Percentiles rank a stretch among this genome's conserved stretches.
phyloP scores from a whole-genome alignment of 2,329 filamentous ascomycete species.

The Aureobasidium uvarum region DNA sequence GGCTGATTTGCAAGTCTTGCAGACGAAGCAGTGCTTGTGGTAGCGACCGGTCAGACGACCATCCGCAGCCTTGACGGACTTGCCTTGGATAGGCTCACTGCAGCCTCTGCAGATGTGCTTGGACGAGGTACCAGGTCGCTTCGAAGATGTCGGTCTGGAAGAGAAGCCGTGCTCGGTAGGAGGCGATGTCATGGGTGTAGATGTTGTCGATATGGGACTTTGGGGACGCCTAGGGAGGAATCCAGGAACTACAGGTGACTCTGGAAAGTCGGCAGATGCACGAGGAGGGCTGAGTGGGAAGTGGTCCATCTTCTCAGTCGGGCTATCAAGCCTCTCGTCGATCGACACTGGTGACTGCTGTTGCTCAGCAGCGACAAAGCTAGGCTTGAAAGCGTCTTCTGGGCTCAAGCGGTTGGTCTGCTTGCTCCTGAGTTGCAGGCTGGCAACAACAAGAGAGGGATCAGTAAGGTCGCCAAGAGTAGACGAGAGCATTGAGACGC shows the following conservation, averaged over 20 bases:
- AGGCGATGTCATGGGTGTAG: conserved; percentile 9
- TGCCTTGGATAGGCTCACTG: conserved; percentile 72
- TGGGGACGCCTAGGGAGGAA: conserved; percentile 25
- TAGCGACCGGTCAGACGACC: conserved; percentile 89
- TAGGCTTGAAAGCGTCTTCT: conserved; percentile 21
- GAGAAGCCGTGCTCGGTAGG: conserved; percentile 18
- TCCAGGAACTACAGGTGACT: conserved; percentile 39
- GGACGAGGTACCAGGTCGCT: conserved; percentile 23
- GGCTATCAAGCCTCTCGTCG: conserved; percentile 11
- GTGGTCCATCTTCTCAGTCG: conserved; percentile 3
- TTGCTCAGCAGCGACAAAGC: conserved; percentile 5
- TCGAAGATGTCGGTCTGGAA: not conserved
- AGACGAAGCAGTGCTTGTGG: conserved; percentile 93
- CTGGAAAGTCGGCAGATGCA: conserved; percentile 26
- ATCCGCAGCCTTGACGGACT: conserved; percentile 91
- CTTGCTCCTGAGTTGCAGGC: conserved; percentile 23
- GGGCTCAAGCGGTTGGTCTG: conserved; percentile 12
- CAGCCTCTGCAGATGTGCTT: conserved; percentile 75
- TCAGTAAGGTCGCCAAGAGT: conserved; percentile 7
- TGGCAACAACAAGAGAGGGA: conserved; percentile 15
- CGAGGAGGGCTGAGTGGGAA: not conserved
- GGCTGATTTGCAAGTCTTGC: conserved; percentile 74
- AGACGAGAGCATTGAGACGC: conserved; percentile 29
- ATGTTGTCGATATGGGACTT: not conserved
- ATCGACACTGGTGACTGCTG: not conserved